Evolutionary conservation across 805 yeast species (phyloP).

Genomic region (Alloascoidea africana): DNA sequence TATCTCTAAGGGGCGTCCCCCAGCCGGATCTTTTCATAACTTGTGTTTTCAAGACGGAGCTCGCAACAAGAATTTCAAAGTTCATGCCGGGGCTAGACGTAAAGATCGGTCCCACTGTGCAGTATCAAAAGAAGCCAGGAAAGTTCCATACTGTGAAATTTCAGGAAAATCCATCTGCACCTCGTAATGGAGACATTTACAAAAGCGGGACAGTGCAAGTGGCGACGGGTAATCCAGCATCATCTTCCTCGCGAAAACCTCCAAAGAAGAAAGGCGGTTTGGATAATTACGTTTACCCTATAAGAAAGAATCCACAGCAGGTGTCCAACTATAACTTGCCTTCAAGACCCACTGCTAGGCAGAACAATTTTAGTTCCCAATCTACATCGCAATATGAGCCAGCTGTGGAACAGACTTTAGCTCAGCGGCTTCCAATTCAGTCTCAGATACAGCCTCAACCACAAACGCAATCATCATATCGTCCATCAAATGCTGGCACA

Average conservation of each 20-base stretch:
- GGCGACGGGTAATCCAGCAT: slow-evolving; percentile 63
- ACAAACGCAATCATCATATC: slow-evolving; percentile 8
- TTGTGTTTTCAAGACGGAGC: slow-evolving; percentile 78
- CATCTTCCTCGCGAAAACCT: slow-evolving; percentile 51
- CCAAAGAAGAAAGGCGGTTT: slow-evolving; percentile 40
- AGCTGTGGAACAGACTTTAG: slow-evolving; percentile 17
- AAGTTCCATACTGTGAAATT: slow-evolving; percentile 59
- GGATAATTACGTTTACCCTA: slow-evolving; percentile 10
- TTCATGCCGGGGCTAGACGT: slow-evolving; percentile 43
- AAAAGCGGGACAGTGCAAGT: slow-evolving; percentile 83
- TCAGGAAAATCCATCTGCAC: slow-evolving; percentile 45
- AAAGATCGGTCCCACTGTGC: slow-evolving; percentile 53
- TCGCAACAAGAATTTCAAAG: slow-evolving; percentile 58
- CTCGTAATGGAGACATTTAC: slow-evolving; percentile 54
- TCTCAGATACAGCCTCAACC: slow-evolving; percentile 7
- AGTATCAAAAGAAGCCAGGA: slow-evolving; percentile 86
- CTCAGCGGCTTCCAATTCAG: slow-evolving; percentile 7
- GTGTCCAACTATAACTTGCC: slow-evolving; percentile 6
- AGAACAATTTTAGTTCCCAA: slow-evolving; percentile 5
- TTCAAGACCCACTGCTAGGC: slow-evolving; percentile 8
- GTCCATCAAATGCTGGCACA: slow-evolving; percentile 7
- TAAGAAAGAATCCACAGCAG: slow-evolving; percentile 6
- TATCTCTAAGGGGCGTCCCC: slow-evolving; percentile 34
- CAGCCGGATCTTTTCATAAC: slow-evolving; percentile 70
- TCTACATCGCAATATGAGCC: slow-evolving; percentile 8